A percentile compares a stretch with the other conserved stretches of the same genome.
phyloP scores from a whole-genome alignment of 2,329 filamentous ascomycete species.

The Diaporthe helianthi region DNA sequence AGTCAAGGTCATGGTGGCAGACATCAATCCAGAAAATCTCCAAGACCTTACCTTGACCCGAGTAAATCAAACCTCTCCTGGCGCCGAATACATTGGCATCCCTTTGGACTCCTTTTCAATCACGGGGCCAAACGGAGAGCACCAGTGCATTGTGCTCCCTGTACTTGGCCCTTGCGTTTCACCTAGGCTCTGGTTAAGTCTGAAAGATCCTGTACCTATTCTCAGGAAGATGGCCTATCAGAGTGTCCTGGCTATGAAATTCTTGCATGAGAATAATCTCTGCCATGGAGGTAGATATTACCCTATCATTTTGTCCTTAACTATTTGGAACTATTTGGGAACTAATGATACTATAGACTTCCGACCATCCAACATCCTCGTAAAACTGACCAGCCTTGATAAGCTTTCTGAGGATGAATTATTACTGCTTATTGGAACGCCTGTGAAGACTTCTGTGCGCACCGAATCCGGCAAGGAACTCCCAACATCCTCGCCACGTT shows the following conservation, averaged over 20 bases:
- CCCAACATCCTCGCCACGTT: not conserved
- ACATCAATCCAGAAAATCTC: not conserved
- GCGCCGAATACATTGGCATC: not conserved
- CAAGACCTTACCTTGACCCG: not conserved
- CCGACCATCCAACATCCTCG: not conserved
- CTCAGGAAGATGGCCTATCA: not conserved
- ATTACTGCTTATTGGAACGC: not conserved
- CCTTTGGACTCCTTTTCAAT: not conserved
- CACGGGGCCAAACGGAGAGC: not conserved
- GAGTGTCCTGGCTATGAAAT: not conserved
- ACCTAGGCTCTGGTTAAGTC: not conserved
- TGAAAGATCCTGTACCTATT: not conserved
- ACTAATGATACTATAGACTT: not conserved
- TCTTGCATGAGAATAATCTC: not conserved
- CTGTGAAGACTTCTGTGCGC: not conserved
- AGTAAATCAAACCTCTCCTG: not conserved
- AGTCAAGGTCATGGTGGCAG: not conserved
- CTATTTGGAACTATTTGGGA: not conserved
- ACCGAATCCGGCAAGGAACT: not conserved
- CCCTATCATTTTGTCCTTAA: not conserved
- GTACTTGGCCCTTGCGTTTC: not conserved
- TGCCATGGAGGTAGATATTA: not conserved
- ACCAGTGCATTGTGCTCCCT: slow-evolving; percentile 1
- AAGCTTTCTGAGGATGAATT: not conserved
- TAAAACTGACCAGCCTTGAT: not conserved